Percentiles rank a stretch among this genome's conserved stretches.
These are phyloP conservation scores for Colletotrichum phormii DNA, from an alignment of 2,329 filamentous ascomycete genomes.

Conservation along the genomic window DNA sequence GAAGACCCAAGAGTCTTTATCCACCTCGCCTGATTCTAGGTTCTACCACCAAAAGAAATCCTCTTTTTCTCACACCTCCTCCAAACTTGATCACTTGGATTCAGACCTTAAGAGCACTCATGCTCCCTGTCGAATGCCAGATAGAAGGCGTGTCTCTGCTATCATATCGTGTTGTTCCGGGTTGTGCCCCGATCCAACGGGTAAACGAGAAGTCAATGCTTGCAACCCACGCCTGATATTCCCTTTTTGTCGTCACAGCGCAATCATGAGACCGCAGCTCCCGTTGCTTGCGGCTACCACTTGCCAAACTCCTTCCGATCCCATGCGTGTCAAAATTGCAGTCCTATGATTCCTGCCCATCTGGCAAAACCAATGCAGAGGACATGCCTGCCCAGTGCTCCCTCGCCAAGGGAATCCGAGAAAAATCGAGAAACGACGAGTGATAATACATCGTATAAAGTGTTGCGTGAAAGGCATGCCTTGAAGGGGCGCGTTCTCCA, in stretches of 20 bases:
- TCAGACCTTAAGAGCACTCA: background rate
- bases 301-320: conserved; percentile 36
- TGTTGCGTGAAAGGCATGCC: conserved; percentile 14
- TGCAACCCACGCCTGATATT: conserved; percentile 27
- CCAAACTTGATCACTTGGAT: background rate
- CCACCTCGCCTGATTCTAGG: conserved; percentile 2
- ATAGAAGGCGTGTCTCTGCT: background rate
- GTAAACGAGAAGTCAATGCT: conserved; percentile 30
- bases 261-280: conserved; percentile 32
- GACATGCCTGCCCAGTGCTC: conserved; percentile 30
- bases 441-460: conserved; percentile 36
- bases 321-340: conserved; percentile 37
- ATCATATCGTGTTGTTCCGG: background rate
- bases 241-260: conserved; percentile 23
- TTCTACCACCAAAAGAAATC: background rate
- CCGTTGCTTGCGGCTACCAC: conserved; percentile 26
- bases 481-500: conserved; percentile 1
- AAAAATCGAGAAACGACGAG: conserved; percentile 30
- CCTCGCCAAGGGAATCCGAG: conserved; percentile 32
- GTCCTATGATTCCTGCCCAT: conserved; percentile 33
- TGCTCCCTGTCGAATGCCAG: conserved; percentile 1
- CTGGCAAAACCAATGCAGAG: conserved; percentile 22
- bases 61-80: background rate
- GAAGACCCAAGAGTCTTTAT: background rate
- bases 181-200: background rate